Percentiles rank a stretch among this genome's conserved stretches.
These are phyloP conservation scores for Hypomontagnella monticulosa DNA, from an alignment of 495 filamentous ascomycete genomes.

Conservation along the genomic window DNA sequence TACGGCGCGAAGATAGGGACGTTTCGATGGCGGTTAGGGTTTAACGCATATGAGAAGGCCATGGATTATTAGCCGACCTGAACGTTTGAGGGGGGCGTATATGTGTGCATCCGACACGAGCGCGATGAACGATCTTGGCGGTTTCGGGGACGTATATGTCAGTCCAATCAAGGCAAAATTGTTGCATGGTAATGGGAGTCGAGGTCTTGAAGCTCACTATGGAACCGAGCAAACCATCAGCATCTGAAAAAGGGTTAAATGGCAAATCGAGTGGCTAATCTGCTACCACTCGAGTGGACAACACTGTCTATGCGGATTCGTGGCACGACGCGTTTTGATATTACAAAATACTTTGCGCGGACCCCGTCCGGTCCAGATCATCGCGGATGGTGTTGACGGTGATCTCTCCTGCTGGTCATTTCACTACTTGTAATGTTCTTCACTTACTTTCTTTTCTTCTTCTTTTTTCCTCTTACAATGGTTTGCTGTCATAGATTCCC, in stretches of 20 bases:
- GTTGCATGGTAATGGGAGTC: conserved; percentile 43
- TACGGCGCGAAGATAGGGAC: conserved; percentile 7
- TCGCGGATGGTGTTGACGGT: conserved; percentile 43
- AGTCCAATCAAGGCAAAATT: conserved; percentile 37
- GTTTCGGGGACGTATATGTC: conserved; percentile 34
- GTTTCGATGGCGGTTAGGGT: conserved; percentile 12
- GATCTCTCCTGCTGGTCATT: conserved; percentile 47
- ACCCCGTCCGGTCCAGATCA: conserved; percentile 36
- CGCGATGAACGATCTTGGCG: conserved; percentile 33
- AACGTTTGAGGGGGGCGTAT: conserved; percentile 1
- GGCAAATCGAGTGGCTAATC: conserved; percentile 35
- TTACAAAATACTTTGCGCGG: conserved; percentile 34
- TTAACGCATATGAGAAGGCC: conserved; percentile 32
- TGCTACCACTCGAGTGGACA: conserved; percentile 28
- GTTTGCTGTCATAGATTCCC: conserved; percentile 51
- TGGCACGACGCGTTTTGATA: conserved; percentile 37
- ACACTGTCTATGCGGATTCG: conserved; percentile 36
- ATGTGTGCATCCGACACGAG: conserved; percentile 29
- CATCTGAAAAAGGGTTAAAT: conserved; percentile 36
- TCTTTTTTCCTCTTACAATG: conserved; percentile 42
- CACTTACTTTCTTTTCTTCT: conserved; percentile 41
- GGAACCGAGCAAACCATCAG: conserved; percentile 37
- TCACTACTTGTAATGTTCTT: conserved; percentile 52
- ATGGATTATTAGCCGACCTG: conserved; percentile 11
- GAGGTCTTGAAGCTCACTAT: conserved; percentile 37